Percentiles rank a stretch among this genome's conserved stretches.
These are phyloP conservation scores for Fusarium scirpi DNA, from an alignment of 2,329 filamentous ascomycete species.

Conservation along the genomic window DNA sequence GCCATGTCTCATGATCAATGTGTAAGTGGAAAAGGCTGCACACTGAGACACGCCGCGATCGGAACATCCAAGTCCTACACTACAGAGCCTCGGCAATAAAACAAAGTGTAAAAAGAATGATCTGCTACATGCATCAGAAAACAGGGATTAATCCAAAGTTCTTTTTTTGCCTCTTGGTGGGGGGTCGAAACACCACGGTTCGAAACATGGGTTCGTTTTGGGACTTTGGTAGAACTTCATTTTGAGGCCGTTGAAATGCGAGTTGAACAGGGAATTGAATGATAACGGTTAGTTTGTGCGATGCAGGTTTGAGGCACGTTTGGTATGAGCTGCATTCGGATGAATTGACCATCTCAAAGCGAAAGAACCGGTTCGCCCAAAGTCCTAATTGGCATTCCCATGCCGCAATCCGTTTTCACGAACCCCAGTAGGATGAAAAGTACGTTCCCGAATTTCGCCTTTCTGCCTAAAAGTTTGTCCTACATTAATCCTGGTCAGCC, in stretches of 20 bases:
- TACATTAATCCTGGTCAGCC: conserved; percentile 2
- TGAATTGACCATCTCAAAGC: not conserved
- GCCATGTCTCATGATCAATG: conserved; percentile 30
- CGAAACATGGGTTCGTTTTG: conserved; percentile 25
- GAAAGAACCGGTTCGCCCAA: not conserved
- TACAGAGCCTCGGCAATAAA: not conserved
- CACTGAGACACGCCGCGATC: conserved; percentile 4
- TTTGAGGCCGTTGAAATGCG: not conserved
- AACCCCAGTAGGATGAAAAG: not conserved
- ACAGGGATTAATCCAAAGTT: conserved; percentile 32
- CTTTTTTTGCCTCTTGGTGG: conserved; percentile 1
- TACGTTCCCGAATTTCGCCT: not conserved
- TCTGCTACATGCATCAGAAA: conserved; percentile 15
- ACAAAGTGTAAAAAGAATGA: conserved; percentile 35
- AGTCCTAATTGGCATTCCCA: not conserved
- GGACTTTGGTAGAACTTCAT: conserved; percentile 41
- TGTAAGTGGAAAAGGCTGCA: not conserved
- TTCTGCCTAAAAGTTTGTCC: conserved; percentile 21
- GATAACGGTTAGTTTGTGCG: not conserved
- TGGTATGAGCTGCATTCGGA: not conserved
- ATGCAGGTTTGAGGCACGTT: conserved; percentile 5
- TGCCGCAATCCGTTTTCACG: not conserved
- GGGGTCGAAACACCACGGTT: conserved; percentile 28
- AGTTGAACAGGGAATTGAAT: not conserved
- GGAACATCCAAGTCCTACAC: not conserved